Conservation (phyloP, 768 basidiomycete species). For the Bullera alba region DNA sequence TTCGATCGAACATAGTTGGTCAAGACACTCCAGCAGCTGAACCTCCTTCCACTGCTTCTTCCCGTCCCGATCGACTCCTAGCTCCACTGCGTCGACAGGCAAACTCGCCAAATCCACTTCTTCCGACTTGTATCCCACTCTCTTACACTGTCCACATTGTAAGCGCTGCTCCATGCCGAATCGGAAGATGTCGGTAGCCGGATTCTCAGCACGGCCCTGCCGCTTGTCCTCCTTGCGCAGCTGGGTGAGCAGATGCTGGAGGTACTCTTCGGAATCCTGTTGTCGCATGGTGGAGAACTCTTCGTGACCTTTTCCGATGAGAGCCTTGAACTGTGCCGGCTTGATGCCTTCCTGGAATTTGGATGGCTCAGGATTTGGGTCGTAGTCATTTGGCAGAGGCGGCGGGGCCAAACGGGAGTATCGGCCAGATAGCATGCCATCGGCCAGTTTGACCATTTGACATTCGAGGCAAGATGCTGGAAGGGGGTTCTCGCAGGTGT, state of each 20-base stretch:
- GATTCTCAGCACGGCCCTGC: slow-evolving; percentile 45
- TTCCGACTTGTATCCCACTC: slow-evolving; percentile 77
- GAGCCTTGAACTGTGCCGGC: slow-evolving; percentile 74
- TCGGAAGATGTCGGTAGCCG: slow-evolving; percentile 68
- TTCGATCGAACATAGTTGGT: slow-evolving; percentile 28
- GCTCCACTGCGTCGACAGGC: slow-evolving; percentile 61
- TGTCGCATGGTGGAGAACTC: slow-evolving; percentile 96
- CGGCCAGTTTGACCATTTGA: slow-evolving; percentile 84
- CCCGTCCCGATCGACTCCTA: slow-evolving; percentile 55
- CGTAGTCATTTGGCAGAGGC: slow-evolving; percentile 25
- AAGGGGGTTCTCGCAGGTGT: slow-evolving; percentile 58
- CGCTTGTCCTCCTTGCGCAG: slow-evolving; percentile 52
- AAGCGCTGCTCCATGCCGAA: slow-evolving; percentile 83
- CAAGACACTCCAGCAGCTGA: slow-evolving; percentile 56
- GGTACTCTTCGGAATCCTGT: slow-evolving; percentile 94
- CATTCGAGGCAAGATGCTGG: slow-evolving; percentile 89
- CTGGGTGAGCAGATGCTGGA: slow-evolving; percentile 68
- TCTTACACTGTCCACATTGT: slow-evolving; percentile 68
- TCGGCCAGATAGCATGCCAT: slow-evolving; percentile 85
- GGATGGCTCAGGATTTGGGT: slow-evolving; percentile 19
- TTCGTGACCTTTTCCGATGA: slow-evolving; percentile 84
- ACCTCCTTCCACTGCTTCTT: slow-evolving; percentile 63
- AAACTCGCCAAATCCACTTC: slow-evolving; percentile 69
- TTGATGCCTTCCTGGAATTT: slow-evolving; percentile 76
- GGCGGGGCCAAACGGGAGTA: slow-evolving; percentile 61